phyloP scores from a whole-genome alignment of 176 grass and related monocot species.

The Aegilops longissima region DNA sequence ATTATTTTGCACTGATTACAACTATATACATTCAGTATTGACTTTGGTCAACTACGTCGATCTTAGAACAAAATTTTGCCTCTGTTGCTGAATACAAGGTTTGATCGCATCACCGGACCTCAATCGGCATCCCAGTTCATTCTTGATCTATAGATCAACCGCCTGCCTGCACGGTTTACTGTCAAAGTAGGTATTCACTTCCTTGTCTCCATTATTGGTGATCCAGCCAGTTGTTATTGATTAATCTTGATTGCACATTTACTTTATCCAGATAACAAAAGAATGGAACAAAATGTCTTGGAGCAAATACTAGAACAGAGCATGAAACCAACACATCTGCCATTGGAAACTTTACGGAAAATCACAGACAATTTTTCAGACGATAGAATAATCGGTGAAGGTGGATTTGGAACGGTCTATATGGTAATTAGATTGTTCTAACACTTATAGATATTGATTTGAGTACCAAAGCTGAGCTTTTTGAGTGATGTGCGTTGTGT shows the following conservation, averaged over 20 bases:
- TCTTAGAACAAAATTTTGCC: neutral
- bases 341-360: neutral
- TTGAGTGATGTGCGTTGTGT: no score
- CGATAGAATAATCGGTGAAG: neutral
- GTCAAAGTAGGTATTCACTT: neutral
- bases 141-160: neutral
- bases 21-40: no score
- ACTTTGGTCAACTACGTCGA: no score
- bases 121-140: neutral
- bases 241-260: neutral
- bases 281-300: neutral
- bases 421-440: neutral
- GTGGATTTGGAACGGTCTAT: neutral
- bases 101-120: neutral
- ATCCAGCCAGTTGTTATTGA: neutral
- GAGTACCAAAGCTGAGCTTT: no score
- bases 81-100: neutral
- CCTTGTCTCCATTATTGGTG: neutral
- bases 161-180: neutral
- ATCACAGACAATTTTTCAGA: neutral
- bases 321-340: neutral
- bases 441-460: neutral
- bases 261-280: neutral
- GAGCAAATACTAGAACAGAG: neutral
- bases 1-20: no score